phyloP scores from a whole-genome alignment of 768 basidiomycete species.

The Suillus decipiens region DNA sequence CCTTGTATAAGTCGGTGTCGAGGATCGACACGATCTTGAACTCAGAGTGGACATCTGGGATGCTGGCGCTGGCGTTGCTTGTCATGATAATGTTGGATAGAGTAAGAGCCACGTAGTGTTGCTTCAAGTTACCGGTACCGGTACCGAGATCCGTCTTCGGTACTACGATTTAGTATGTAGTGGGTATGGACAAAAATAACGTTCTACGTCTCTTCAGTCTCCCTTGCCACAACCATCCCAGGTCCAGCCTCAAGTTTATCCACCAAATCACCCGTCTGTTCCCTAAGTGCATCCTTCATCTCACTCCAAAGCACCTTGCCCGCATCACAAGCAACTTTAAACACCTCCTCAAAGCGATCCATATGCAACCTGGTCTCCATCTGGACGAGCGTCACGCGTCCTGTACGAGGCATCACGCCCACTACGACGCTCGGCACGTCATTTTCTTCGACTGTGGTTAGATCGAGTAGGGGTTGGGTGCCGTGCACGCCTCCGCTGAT shows the following conservation, averaged over 20 bases:
- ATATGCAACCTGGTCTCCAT: slow-evolving; percentile 96
- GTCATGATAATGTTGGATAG: background rate
- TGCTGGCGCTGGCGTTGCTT: too few relatives aligned
- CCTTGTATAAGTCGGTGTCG: slow-evolving; percentile 96
- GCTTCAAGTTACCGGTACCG: background rate
- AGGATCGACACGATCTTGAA: slow-evolving; percentile 55
- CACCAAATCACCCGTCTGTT: slow-evolving; percentile 62
- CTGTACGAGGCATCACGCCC: slow-evolving; percentile 86
- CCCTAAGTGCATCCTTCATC: slow-evolving; percentile 75
- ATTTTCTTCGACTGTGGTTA: slow-evolving; percentile 87
- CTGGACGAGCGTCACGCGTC: slow-evolving; percentile 82
- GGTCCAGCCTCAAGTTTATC: slow-evolving; percentile 57
- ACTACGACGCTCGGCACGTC: slow-evolving; percentile 88
- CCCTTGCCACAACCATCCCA: slow-evolving; percentile 32
- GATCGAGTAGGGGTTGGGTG: slow-evolving; percentile 79
- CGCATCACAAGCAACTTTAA: slow-evolving; percentile 76
- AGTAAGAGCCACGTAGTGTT: background rate
- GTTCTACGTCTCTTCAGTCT: slow-evolving; percentile 22
- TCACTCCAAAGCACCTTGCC: slow-evolving; percentile 77
- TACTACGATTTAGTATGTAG: too few relatives aligned
- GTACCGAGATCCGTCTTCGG: too few relatives aligned
- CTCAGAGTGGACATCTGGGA: slow-evolving; percentile 16
- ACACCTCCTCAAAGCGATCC: slow-evolving; percentile 89
- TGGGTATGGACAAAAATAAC: too few relatives aligned
- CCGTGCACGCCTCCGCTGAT: slow-evolving; percentile 87